Evolutionary conservation across 2,329 filamentous ascomycete species (phyloP).

Genomic region (Colletotrichum sp.): DNA sequence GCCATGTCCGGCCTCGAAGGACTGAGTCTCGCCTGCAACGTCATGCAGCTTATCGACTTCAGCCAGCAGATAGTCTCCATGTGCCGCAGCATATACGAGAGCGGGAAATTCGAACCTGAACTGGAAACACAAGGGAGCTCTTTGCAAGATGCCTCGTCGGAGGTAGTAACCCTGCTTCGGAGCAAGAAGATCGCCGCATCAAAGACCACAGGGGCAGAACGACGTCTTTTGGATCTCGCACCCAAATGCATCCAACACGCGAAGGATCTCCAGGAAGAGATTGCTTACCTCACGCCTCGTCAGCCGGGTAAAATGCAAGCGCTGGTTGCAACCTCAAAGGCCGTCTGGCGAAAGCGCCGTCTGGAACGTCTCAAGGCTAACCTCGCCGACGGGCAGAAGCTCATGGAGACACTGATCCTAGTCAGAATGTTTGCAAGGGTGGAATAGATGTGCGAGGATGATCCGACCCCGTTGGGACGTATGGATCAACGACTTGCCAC

Average conservation of each 20-base stretch:
- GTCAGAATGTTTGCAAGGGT: neutral
- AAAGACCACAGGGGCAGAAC: neutral
- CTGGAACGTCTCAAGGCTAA: neutral
- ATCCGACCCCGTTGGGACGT: accelerated
- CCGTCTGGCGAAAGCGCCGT: neutral
- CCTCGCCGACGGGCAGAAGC: neutral
- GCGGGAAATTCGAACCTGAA: neutral
- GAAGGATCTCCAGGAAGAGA: neutral
- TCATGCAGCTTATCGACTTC: neutral
- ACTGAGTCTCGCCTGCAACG: neutral
- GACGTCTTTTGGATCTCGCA: neutral
- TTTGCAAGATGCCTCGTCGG: neutral
- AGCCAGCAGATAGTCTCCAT: neutral
- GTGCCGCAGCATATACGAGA: neutral
- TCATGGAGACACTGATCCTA: neutral
- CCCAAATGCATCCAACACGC: neutral
- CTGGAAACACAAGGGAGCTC: neutral
- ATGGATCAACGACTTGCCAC: neutral
- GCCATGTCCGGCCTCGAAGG: neutral
- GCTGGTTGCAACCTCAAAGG: neutral
- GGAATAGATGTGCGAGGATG: neutral
- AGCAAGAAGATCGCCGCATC: neutral
- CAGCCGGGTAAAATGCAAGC: neutral
- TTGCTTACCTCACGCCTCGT: neutral
- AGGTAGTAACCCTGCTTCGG: accelerated